Conservation (phyloP, 345 rosid species). For the Eucalyptus shirleyi region DNA sequence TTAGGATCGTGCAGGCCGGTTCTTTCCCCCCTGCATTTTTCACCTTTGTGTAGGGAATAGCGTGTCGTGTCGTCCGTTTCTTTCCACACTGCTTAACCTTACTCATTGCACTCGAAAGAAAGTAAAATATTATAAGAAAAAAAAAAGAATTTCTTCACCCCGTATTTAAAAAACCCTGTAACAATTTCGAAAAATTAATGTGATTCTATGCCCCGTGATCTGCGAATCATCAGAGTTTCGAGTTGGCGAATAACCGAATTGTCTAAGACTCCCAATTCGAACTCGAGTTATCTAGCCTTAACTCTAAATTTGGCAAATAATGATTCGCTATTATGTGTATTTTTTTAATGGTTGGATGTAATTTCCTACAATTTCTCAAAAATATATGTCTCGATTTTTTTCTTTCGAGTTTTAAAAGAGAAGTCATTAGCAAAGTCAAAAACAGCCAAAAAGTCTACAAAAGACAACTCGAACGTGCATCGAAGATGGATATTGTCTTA, state of each 20-base stretch:
- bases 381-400: accelerated
- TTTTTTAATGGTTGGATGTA: neutral
- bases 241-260: accelerated
- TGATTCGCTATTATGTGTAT: neutral
- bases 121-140: no score
- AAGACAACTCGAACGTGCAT: accelerated
- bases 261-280: accelerated
- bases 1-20: neutral
- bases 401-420: accelerated
- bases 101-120: neutral
- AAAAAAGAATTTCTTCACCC: neutral
- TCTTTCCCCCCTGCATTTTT: neutral
- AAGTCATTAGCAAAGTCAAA: neutral
- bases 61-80: neutral
- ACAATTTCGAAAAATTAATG: neutral
- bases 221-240: neutral
- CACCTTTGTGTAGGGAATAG: neutral
- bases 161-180: neutral
- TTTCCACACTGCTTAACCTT: neutral
- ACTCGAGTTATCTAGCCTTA: neutral
- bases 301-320: accelerated
- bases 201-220: accelerated
- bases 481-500: neutral
- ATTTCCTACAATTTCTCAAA: neutral
- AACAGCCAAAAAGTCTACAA: accelerated